Percentiles rank a stretch among this genome's conserved stretches.
phyloP scores from a whole-genome alignment of 108 stramenopile species.

The Cyclotella baltica region DNA sequence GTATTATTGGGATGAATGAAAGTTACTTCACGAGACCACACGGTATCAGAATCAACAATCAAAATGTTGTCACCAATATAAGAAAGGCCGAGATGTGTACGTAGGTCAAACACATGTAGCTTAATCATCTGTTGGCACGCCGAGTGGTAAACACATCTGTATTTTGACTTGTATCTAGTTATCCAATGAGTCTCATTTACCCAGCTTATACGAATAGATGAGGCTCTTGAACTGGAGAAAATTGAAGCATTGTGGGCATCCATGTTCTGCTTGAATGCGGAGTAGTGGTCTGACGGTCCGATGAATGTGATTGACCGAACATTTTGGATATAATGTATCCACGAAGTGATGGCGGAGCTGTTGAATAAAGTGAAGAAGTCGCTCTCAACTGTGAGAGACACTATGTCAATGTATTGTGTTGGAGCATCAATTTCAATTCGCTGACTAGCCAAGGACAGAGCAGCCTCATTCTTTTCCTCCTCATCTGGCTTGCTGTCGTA shows the following conservation, averaged over 20 bases:
- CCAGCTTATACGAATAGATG: slow-evolving; percentile 28
- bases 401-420: slow-evolving; percentile 28
- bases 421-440: no score
- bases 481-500: not conserved
- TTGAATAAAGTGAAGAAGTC: slow-evolving; percentile 48
- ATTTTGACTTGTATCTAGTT: slow-evolving; percentile 24
- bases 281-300: slow-evolving; percentile 32
- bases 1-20: slow-evolving; percentile 37
- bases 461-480: not conserved
- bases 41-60: slow-evolving; percentile 42
- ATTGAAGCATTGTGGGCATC: slow-evolving; percentile 14
- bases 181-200: slow-evolving; percentile 49
- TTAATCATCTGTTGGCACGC: slow-evolving; percentile 48
- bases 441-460: no score
- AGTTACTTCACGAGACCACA: slow-evolving; percentile 37
- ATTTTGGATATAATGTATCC: slow-evolving; percentile 45
- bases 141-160: slow-evolving; percentile 16
- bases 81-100: slow-evolving; percentile 3
- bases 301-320: slow-evolving; percentile 47
- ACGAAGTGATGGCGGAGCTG: slow-evolving; percentile 40
- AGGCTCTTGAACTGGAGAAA: not conserved
- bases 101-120: slow-evolving; percentile 42
- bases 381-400: slow-evolving; percentile 33
- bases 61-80: slow-evolving; percentile 36
- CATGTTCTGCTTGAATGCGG: slow-evolving; percentile 24